Evolutionary conservation across 2,329 filamentous ascomycete species (phyloP).

Genomic region (Endoconidiophora polonica): DNA sequence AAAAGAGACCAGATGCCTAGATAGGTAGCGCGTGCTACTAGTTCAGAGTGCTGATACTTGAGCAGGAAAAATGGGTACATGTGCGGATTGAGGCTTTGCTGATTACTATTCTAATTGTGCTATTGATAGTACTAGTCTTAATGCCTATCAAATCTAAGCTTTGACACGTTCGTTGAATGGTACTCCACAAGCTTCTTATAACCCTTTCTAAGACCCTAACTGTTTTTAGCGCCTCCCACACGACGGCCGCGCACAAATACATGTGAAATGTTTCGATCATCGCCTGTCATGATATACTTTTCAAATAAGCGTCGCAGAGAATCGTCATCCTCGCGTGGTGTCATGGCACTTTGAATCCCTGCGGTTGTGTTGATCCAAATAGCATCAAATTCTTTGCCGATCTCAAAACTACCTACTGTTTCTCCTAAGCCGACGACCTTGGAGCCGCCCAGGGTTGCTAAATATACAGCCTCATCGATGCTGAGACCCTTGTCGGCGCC

Average conservation of each 20-base stretch:
- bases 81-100: too few species aligned
- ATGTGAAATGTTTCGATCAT: conserved; percentile 41
- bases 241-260: conserved; percentile 35
- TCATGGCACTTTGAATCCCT: conserved; percentile 27
- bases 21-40: too few species aligned
- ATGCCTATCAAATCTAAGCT: background rate
- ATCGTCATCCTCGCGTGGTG: conserved; percentile 35
- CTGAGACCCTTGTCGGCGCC: conserved; percentile 29
- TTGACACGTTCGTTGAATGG: background rate
- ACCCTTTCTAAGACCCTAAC: background rate
- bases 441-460: conserved; percentile 46
- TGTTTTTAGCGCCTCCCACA: conserved; percentile 11
- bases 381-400: conserved; percentile 47
- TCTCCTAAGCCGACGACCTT: conserved; percentile 36
- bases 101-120: too few species aligned
- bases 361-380: conserved; percentile 28
- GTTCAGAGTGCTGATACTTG: too few species aligned
- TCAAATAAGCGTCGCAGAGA: conserved; percentile 32
- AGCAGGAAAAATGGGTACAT: too few species aligned
- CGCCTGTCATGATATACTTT: conserved; percentile 49
- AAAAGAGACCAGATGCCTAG: background rate
- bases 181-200: background rate
- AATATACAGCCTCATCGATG: conserved; percentile 37
- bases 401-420: conserved; percentile 37
- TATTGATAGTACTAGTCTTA: background rate